Evolutionary conservation across 2,329 filamentous ascomycete genomes (phyloP), one percentile per base, ranked within the genome.

Genomic region (Venturia nashicola): DNA sequence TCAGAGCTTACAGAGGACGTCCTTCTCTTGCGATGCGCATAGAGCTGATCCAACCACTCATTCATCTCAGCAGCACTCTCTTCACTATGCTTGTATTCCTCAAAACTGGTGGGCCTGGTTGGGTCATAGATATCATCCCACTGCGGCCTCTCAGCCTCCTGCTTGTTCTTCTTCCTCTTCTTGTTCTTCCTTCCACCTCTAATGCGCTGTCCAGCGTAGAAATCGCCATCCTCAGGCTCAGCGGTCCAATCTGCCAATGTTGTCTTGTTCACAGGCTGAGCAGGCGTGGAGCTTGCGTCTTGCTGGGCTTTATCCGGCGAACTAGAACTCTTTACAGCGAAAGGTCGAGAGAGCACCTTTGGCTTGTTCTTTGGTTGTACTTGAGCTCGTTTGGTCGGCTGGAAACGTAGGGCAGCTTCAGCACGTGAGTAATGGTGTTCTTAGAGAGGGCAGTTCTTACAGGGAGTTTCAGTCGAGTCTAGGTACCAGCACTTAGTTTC

Each of bases 51-150:
- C 72, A 92, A 95, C 92, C 92, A 97, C 69, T 95, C 91, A 65
- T 84, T 82, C 3, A 91, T 83, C 72, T 95, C 91, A 20, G 83
- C 79, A 65, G 92, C 84, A 71, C 90, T 88, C 76, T 96, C 91
- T 65, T 95, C 90, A 70, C 90, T 94, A 66, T 86, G 81, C 65
- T 89, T 83, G 72, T 94, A 97, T 71, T 93, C 89, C 64, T 92
- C 88, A 61, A 93, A 89, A 68, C 86, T 91, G 48, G 90, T 95
- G 9, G 92, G 91, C 46, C 89, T 80, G 12, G 87, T 80, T 0
- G 91, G 90, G 70, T 96, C 92, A 73, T 96, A 97, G 32, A 94
- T 83, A 72, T 95, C 91, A 72, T 96, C 89, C 91, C 91, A 97
- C 71, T 96, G 87, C n/a, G 81, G 76, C 5, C 76, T 75, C 39